phyloP scores from a whole-genome alignment of 345 rosid genomes.

The Eutrema heterophyllum region DNA sequence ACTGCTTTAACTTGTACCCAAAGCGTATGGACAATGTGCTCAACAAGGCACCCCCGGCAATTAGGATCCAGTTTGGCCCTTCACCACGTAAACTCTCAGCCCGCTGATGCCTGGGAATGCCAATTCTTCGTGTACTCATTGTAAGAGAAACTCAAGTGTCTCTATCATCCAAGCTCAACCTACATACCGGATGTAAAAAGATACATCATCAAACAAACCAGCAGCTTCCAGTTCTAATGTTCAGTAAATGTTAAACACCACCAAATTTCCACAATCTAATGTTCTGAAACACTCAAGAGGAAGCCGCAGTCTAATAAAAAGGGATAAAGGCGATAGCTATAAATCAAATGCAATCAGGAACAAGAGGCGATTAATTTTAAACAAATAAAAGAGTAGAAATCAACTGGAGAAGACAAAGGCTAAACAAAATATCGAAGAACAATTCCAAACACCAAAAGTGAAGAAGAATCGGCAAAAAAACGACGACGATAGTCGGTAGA shows the following conservation, averaged over 20 bases:
- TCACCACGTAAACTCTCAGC: conserved; percentile 40
- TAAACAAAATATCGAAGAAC: not conserved
- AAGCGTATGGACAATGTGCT: conserved; percentile 88
- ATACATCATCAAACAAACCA: not conserved
- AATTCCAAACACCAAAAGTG: not conserved
- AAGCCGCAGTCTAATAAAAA: not conserved
- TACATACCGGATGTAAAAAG: conserved; percentile 25
- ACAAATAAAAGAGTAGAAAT: not conserved
- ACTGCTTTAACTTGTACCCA: conserved; percentile 85
- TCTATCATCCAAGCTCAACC: conserved; percentile 53
- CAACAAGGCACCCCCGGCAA: conserved; percentile 93
- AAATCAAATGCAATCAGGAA: not conserved
- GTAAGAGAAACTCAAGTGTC: conserved; percentile 30
- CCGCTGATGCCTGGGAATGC: conserved; percentile 51
- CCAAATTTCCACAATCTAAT: not conserved
- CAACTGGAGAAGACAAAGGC: not conserved
- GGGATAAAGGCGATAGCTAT: not conserved
- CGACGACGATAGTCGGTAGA: not conserved
- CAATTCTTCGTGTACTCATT: conserved; percentile 59
- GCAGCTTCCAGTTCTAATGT: not conserved
- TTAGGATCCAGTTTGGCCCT: conserved; percentile 88
- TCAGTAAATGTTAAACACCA: not conserved
- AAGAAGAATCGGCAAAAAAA: not conserved
- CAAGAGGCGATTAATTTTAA: not conserved
- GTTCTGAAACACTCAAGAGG: not conserved